Base-by-base conservation (phyloP, 179 eudicot species). In the Spergularia azorica region DNA sequence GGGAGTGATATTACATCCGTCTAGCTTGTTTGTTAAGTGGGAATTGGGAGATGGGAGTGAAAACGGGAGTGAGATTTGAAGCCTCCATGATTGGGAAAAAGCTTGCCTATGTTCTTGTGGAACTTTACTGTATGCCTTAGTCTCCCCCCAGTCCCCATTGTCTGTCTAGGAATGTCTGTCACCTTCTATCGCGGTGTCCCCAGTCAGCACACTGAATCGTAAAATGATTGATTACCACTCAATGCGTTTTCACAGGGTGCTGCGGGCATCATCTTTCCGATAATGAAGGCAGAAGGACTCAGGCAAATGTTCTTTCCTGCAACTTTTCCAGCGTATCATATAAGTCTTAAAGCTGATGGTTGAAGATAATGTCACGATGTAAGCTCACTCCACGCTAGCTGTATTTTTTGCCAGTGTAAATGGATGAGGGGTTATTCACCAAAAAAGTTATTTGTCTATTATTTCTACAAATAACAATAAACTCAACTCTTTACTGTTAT, bases 251-350 rank as follows among this genome's bases (percentile, higher is more conserved):
- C 77, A 74, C 94, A 93, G 98, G 84, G 89, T 75, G 98, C 97
- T 57, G 90, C 95, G 21, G 97, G 91, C 74, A 93, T 93, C 51
- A 93, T 93, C 71, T 87, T 89, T 60, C 98, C 98, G 0, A 93
- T 93, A 21, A 93, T 93, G 69, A 92, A 87, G 87, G 95, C 95
- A 6, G 98, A 93, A 85, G 97, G 98, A 66, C 82, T 90, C 48
- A 84, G 98, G 83, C 91, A 92, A 63, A 90, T 93, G 98, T 92
- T 93, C 75, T 93, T 93, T 82, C 95, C 98, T 18, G 91, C 91
- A 55, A 92, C 93, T 20, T 86, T 90, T 75, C 95, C 97, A 39
- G 97, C 97, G 17, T 92, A 92, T 72, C 89, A 93, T 78, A 84
- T 95, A 82, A 87, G 87, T 59, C 88, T 88, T 80, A 91, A 83